Evolutionary conservation across 495 filamentous ascomycete species (phyloP).

Genomic region (Neurospora pannonica): DNA sequence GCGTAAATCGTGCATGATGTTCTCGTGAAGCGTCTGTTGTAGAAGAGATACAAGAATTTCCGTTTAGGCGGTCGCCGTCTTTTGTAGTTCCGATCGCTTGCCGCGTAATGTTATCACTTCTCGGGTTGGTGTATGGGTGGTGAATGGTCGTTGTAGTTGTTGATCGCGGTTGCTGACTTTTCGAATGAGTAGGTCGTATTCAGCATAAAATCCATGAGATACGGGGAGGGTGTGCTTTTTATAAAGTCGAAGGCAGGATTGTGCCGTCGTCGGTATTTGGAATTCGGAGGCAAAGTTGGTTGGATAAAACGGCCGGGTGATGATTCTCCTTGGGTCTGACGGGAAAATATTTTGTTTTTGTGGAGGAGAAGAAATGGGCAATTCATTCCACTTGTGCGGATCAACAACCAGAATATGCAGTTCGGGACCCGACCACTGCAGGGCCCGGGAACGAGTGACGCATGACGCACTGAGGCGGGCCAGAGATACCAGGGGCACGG

Average conservation of each 20-base stretch:
- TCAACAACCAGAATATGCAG: background rate
- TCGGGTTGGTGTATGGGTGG: conserved; percentile 11
- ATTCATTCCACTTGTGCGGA: background rate
- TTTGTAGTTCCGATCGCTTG: conserved; percentile 2
- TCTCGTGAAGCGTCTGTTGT: background rate
- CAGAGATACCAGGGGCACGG: background rate
- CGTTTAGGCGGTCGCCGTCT: conserved; percentile 6
- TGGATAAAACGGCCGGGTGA: background rate
- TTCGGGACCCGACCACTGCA: background rate
- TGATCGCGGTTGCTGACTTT: background rate
- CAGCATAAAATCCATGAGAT: conserved; percentile 16
- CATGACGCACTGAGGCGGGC: background rate
- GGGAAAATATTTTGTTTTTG: background rate
- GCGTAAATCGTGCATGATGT: conserved; percentile 65
- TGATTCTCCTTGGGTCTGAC: background rate
- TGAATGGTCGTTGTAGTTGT: conserved; percentile 5
- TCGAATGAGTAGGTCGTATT: background rate
- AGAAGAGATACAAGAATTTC: background rate
- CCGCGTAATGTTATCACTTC: background rate
- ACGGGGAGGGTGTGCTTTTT: background rate
- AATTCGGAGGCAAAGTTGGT: background rate
- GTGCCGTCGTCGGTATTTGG: background rate
- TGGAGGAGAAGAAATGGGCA: background rate
- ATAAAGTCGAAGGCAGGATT: background rate
- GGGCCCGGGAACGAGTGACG: background rate